These are phyloP conservation scores for Crithidia expoeki DNA, from an alignment of 208 protist genomes.

Conservation along the genomic window DNA sequence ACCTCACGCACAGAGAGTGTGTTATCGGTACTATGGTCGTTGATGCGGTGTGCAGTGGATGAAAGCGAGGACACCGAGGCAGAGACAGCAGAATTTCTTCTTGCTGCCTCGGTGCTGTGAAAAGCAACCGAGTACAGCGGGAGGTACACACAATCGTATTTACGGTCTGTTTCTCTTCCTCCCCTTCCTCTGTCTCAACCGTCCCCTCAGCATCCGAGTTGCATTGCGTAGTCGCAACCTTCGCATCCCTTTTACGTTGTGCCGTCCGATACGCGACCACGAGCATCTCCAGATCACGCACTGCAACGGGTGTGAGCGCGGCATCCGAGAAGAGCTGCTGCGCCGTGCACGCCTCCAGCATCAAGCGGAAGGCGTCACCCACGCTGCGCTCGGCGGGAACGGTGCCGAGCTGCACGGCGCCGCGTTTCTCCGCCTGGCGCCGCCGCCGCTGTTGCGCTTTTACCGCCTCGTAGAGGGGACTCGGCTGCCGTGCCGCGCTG, in stretches of 20 bases:
- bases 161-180: too few relatives aligned
- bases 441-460: conserved; percentile 46
- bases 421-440: conserved; percentile 46
- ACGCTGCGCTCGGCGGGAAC: conserved; percentile 84
- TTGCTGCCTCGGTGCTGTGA: too few relatives aligned
- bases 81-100: neutral
- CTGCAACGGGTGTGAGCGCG: conserved; percentile 21
- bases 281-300: conserved; percentile 23
- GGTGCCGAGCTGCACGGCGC: conserved; percentile 60
- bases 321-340: conserved; percentile 28
- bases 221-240: too few relatives aligned
- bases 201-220: neutral
- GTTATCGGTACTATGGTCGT: neutral
- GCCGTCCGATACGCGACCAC: conserved; percentile 6
- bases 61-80: neutral
- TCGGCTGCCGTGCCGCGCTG: conserved; percentile 48
- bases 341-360: conserved; percentile 65
- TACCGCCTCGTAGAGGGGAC: conserved; percentile 53
- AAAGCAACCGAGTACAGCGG: conserved; percentile 12
- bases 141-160: neutral
- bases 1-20: conserved; percentile 46
- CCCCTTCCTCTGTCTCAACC: too few relatives aligned
- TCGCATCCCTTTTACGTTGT: too few relatives aligned
- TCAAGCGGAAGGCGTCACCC: conserved; percentile 75
- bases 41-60: neutral